Base-by-base conservation (phyloP, 2,329 filamentous ascomycete genomes). In the Aureobasidium sp. region DNA sequence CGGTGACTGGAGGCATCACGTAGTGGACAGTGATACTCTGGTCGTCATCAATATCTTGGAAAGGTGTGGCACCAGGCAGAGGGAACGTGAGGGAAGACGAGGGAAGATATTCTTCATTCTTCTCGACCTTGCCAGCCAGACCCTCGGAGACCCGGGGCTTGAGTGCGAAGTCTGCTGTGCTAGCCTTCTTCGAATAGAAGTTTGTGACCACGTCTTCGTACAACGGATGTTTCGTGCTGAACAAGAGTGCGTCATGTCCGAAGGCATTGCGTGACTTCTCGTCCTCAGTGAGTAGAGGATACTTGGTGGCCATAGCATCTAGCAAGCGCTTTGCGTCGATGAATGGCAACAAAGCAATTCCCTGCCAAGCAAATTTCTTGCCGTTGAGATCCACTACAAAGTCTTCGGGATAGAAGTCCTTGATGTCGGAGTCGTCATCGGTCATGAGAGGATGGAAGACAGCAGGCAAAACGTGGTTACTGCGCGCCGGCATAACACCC, bases 361-460 rank as follows among this genome's bases (percentile, higher is more conserved):
- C 93, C 68, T 97, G 91, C 93, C 94, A 98, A 0, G 90, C 89
- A 72, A 96, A 94, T 67, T 97, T 98, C 74, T 97, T 97, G 52
- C 93, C 93, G 60, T 98, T 98, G 37, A 97, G 73, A 68, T 98
- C 93, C 50, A 97, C 80, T 14, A 86, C 83, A 62, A 98, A 98
- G 21, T 95, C 88, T 64, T 90, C 86, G 0, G 94, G 94, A 63
- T 98, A 98, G 68, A 98, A 98, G 67, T 98, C 91, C 59, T 95
- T 88, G 62, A 98, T 97, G 42, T 90, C 84, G 63, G 90, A 96
- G 40, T 95, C 83, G 12, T 86, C 78, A 8, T 94, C 78, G 22
- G 84, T 85, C 93, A 98, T 98, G 16, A 98, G 78, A 53, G 85
- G 79, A 64, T 95, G 90, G 72, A 97, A 98, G 2, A 88, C 79